A percentile compares a stretch with the other conserved stretches of the same genome.
Evolutionary conservation across 768 basidiomycete genomes (phyloP).

Genomic region (Suillus cothurnatus): DNA sequence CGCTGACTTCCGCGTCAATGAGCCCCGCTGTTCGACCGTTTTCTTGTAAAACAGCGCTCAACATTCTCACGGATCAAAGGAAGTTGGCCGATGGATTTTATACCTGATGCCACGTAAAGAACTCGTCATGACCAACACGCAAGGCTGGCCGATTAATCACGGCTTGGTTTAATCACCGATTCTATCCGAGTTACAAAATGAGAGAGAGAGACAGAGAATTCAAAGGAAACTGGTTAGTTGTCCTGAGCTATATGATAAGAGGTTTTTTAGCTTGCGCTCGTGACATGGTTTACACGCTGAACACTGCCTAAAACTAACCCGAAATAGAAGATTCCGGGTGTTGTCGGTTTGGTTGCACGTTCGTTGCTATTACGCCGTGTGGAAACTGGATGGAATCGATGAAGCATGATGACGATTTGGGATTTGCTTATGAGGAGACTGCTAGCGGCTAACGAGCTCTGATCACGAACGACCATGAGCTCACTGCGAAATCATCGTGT

Average conservation of each 20-base stretch:
- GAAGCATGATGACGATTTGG: slow-evolving; percentile 1
- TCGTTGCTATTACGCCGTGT: slow-evolving; percentile 1
- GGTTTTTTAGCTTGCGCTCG: too few species aligned
- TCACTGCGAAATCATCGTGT: slow-evolving; percentile 74
- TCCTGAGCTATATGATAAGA: too few species aligned
- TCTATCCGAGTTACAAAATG: neutral
- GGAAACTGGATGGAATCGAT: neutral
- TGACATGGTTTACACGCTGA: too few species aligned
- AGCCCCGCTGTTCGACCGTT: neutral
- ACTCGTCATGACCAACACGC: too few species aligned
- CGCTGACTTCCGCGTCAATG: neutral
- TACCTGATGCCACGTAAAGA: neutral
- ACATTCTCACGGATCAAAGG: neutral
- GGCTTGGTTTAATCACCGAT: neutral
- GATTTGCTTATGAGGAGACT: neutral
- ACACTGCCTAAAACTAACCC: neutral
- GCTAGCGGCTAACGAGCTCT: neutral
- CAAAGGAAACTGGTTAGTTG: too few species aligned
- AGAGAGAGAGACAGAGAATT: too few species aligned
- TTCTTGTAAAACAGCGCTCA: too few species aligned
- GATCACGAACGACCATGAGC: slow-evolving; percentile 47
- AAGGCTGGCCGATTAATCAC: too few species aligned
- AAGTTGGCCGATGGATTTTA: neutral
- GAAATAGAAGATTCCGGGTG: neutral
- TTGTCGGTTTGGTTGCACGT: slow-evolving; percentile 1